These are phyloP conservation scores for Alternaria angustiovoidea DNA, from an alignment of 2,329 filamentous ascomycete genomes.

Conservation along the genomic window DNA sequence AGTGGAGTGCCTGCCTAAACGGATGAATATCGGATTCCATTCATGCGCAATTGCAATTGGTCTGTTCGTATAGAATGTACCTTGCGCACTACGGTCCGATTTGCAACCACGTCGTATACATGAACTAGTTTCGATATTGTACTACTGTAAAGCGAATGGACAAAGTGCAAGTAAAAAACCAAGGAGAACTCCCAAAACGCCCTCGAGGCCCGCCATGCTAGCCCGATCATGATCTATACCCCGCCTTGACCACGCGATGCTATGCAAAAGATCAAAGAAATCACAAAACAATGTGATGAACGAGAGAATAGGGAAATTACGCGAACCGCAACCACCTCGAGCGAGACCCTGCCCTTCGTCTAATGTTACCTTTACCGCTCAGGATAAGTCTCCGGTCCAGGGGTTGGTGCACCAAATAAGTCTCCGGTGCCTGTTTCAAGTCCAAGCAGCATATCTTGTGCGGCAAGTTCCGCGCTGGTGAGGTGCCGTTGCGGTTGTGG, in stretches of 20 bases:
- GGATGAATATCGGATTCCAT: background rate
- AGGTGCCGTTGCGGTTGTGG: background rate
- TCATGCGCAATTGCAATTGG: background rate
- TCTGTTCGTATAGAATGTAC: constrained; percentile 6
- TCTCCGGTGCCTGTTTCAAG: background rate
- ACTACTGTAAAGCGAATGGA: background rate
- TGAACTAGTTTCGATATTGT: background rate
- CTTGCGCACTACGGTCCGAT: background rate
- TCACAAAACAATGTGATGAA: background rate
- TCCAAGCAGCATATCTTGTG: background rate
- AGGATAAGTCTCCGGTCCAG: constrained; percentile 1
- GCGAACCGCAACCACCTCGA: background rate
- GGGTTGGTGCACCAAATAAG: background rate
- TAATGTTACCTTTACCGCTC: background rate
- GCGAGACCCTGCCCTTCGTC: background rate
- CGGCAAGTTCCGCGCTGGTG: background rate
- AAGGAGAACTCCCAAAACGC: background rate
- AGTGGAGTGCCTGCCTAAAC: constrained; percentile 1
- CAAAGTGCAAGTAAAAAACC: background rate
- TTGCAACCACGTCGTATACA: background rate
- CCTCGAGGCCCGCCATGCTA: background rate
- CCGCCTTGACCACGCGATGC: background rate
- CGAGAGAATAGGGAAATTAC: background rate
- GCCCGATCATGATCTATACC: background rate
- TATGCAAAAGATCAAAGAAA: background rate